Evolutionary conservation across 305 asterid species (phyloP).

Genomic region (Euphrasia arctica): DNA sequence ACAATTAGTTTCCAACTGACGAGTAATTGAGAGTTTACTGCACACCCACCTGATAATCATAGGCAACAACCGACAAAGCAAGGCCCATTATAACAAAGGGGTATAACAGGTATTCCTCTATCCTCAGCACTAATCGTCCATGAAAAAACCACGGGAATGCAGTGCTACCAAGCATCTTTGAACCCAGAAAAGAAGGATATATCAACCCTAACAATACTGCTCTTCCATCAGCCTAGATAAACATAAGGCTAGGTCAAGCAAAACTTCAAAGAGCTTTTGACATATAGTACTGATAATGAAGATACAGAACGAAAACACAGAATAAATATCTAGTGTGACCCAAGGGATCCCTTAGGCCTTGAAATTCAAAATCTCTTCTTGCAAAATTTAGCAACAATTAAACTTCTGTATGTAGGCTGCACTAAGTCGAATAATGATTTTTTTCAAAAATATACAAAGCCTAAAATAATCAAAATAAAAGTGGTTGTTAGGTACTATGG

Average conservation of each 20-base stretch:
- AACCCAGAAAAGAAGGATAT: slow-evolving; percentile 85
- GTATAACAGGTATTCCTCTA: slow-evolving; percentile 67
- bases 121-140: slow-evolving; percentile 53
- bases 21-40: slow-evolving; percentile 10
- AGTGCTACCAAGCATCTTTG: slow-evolving; percentile 92
- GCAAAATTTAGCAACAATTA: not conserved
- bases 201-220: slow-evolving; percentile 70
- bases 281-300: not conserved
- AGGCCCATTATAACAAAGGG: slow-evolving; percentile 59
- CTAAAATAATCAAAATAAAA: too few relatives aligned
- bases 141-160: slow-evolving; percentile 74
- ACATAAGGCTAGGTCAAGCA: slow-evolving; percentile 24
- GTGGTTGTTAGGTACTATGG: too few relatives aligned
- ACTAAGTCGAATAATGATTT: too few relatives aligned
- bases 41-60: slow-evolving; percentile 94
- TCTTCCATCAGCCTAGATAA: slow-evolving; percentile 91
- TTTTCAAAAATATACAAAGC: too few relatives aligned
- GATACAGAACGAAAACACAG: slow-evolving; percentile 1
- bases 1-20: slow-evolving; percentile 5
- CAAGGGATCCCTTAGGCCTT: not conserved
- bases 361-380: slow-evolving; percentile 11
- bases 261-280: slow-evolving; percentile 17
- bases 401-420: not conserved
- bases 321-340: slow-evolving; percentile 2
- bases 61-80: slow-evolving; percentile 58